Evolutionary conservation across 2,329 filamentous ascomycete genomes (phyloP).

Genomic region (Trichoderma semiorbis): DNA sequence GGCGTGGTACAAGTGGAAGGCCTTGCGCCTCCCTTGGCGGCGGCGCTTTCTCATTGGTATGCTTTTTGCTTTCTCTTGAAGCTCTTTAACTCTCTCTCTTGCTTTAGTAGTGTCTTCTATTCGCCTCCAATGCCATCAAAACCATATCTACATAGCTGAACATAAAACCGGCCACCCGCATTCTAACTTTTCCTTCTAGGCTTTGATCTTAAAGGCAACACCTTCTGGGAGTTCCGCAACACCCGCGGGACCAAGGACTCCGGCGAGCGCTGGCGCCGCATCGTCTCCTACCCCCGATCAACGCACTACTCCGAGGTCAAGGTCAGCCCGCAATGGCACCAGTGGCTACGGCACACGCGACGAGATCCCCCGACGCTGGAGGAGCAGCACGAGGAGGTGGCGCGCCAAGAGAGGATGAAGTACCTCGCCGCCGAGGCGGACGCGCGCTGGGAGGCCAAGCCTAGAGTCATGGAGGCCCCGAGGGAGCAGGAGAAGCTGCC

Average conservation of each 20-base stretch:
- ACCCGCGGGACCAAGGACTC: constrained; percentile 33
- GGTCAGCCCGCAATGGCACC: constrained; percentile 63
- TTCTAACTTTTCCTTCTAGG: constrained; percentile 39
- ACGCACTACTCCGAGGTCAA: constrained; percentile 53
- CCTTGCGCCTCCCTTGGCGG: constrained; percentile 60
- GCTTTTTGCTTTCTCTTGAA: constrained; percentile 21
- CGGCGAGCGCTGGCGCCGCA: constrained; percentile 54
- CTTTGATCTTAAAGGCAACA: constrained; percentile 62
- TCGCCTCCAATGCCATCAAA: neutral
- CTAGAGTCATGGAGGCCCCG: constrained; percentile 43
- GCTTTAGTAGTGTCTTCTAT: neutral
- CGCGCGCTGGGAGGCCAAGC: constrained; percentile 60
- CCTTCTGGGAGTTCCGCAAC: constrained; percentile 66
- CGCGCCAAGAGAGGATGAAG: constrained; percentile 51
- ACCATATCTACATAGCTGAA: neutral
- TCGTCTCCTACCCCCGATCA: constrained; percentile 55
- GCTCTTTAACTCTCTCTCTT: neutral
- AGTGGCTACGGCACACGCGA: constrained; percentile 64
- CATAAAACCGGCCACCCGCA: neutral
- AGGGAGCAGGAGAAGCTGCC: constrained; percentile 19
- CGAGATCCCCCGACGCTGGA: constrained; percentile 50
- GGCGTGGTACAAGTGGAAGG: constrained; percentile 61
- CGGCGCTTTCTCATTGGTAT: constrained; percentile 60
- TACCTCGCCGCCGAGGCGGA: constrained; percentile 59
- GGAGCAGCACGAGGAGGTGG: constrained; percentile 54